Base-by-base conservation (phyloP, 1,284 basidiomycete genomes). In the Apiotrichum sp. region DNA sequence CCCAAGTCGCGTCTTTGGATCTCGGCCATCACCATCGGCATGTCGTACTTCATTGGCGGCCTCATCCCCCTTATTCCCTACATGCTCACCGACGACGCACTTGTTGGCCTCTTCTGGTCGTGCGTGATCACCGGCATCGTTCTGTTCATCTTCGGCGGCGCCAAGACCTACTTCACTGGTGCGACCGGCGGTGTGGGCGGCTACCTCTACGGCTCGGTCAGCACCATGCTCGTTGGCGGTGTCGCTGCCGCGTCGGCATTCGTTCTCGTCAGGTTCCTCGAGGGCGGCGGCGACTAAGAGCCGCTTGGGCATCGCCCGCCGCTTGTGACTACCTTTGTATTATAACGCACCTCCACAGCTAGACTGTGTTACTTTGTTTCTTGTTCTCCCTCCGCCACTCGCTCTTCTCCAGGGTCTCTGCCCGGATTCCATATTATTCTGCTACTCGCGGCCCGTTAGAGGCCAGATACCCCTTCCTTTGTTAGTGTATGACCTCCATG, bases 21-120 rank as follows among this genome's bases (percentile, higher is more conserved):
- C 47, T 93, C 89, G 2, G 93, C 93, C 1, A 82, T 95, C 64
- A 97, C 93, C 0, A 96, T 97, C 70, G 93, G 93, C 87, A 89
- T 80, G 80, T 93, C 67, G 46, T 93, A 78, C 69, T 77, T 76
- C 50, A 58, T 78, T 55, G 92, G 92, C 53, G 92, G 92, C 40
- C 80, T 92, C 53, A 87, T 95, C 67, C 92, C 91, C 1, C 81
- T 95, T 44, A 65, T 91, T 5, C 93, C 93, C 6, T 97, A 97
- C 78, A 93, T 97, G 79, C 89, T 90, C 79, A 82, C 89, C 65
- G 69, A 80, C 13, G 62, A 70, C 14, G 78, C 79, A 40, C 59
- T 70, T n/a, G 55, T 60, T 32, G 79, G 76, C 31, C 72, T 81
- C 45, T 62, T 73, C 54, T 62, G 67, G 55, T 71, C 64, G 6